phyloP scores from a whole-genome alignment of 2,329 filamentous ascomycete genomes.

The Phyllosticta capitalensis region DNA sequence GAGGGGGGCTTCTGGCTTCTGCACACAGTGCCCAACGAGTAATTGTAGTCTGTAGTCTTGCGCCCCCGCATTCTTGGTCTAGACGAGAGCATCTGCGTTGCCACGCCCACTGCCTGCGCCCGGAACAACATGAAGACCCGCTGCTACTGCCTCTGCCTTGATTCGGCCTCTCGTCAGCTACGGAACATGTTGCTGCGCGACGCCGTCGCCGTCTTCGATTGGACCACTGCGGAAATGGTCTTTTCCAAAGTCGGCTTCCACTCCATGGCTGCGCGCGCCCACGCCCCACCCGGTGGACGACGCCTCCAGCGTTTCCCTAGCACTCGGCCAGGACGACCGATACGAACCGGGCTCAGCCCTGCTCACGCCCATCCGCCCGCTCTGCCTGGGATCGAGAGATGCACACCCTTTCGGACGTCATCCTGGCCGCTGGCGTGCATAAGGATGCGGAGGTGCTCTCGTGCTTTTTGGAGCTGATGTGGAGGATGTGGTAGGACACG shows the following conservation, averaged over 20 bases:
- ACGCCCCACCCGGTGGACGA: background rate
- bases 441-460: background rate
- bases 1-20: too few species aligned
- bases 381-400: background rate
- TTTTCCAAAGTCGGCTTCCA: background rate
- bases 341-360: background rate
- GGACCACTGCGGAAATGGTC: background rate
- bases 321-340: background rate
- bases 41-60: background rate
- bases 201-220: background rate
- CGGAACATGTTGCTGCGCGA: background rate
- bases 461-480: background rate
- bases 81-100: background rate
- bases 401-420: background rate
- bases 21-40: too few species aligned
- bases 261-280: background rate
- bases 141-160: too few species aligned
- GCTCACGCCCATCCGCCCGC: background rate
- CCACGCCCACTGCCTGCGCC: background rate
- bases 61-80: background rate
- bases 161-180: background rate
- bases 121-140: too few species aligned
- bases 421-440: background rate
- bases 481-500: background rate
- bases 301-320: background rate